phyloP scores from a whole-genome alignment of 192 early-diverging fungal species.

The Linnemannia hyalina region DNA sequence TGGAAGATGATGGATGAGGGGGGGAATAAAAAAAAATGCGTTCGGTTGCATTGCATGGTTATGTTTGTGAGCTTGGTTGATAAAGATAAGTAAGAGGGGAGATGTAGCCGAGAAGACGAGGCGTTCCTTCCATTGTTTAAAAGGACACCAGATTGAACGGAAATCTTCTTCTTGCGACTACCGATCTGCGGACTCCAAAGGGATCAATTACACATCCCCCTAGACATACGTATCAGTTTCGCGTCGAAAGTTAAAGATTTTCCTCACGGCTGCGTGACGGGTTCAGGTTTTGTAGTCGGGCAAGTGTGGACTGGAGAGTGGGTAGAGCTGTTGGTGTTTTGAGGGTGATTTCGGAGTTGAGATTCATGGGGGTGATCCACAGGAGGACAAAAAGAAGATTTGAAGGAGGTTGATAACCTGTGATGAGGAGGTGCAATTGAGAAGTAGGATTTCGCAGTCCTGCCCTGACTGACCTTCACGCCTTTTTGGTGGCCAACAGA shows the following conservation, averaged over 20 bases:
- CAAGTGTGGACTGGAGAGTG: background rate
- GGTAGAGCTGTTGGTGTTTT: background rate
- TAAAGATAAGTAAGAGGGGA: background rate
- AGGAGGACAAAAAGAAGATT: background rate
- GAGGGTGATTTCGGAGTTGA: background rate
- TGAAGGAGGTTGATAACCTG: background rate
- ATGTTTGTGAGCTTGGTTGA: background rate
- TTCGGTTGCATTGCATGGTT: background rate
- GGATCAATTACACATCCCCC: background rate
- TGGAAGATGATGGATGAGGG: background rate
- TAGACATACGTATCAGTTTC: conserved; percentile 28
- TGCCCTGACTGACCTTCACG: background rate
- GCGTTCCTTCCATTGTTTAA: conserved; percentile 31
- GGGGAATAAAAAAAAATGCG: background rate
- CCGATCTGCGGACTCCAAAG: conserved; percentile 4
- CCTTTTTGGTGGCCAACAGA: no score
- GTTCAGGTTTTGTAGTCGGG: background rate
- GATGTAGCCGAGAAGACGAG: conserved; percentile 11
- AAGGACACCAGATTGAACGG: conserved; percentile 47
- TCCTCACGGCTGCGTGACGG: conserved; percentile 13
- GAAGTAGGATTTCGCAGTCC: background rate
- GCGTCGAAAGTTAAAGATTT: conserved; percentile 41
- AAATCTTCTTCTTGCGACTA: conserved; percentile 32
- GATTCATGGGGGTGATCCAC: background rate
- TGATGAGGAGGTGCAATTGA: background rate